Conservation (phyloP, 495 filamentous ascomycete species). For the Glutinoglossum americanum region DNA sequence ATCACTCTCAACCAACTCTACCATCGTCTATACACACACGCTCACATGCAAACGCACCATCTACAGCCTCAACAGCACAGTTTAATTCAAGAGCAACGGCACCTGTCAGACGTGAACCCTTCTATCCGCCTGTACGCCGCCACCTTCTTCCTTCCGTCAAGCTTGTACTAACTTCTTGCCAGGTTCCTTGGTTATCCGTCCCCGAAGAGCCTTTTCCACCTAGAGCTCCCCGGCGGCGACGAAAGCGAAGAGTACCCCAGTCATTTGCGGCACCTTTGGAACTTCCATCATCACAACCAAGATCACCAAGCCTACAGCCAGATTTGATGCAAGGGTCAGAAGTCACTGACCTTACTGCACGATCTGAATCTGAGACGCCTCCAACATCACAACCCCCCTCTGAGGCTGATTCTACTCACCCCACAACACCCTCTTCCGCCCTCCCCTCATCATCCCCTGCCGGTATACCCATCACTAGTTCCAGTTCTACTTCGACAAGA, state of each 20-base stretch:
- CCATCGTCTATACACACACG: not conserved
- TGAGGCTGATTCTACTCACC: conserved; percentile 42
- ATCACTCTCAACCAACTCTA: not conserved
- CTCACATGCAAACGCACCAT: not conserved
- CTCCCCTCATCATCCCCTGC: conserved; percentile 7
- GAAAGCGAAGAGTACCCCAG: conserved; percentile 20
- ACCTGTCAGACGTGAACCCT: not conserved
- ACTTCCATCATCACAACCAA: conserved; percentile 25
- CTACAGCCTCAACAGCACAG: not conserved
- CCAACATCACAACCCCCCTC: conserved; percentile 44
- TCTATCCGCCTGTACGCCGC: not conserved
- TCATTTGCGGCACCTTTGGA: conserved; percentile 21
- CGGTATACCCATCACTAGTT: conserved; percentile 19
- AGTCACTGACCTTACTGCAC: conserved; percentile 4
- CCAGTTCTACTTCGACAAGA: conserved; percentile 19
- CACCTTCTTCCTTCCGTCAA: not conserved
- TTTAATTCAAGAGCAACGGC: not conserved
- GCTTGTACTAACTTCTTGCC: not conserved
- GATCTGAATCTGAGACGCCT: conserved; percentile 40
- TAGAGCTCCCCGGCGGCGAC: conserved; percentile 20
- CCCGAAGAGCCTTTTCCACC: conserved; percentile 45
- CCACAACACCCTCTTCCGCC: conserved; percentile 46
- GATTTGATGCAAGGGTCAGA: not conserved
- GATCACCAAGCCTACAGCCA: not conserved
- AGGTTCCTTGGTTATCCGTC: conserved; percentile 72